Conservation (phyloP, 2,329 filamentous ascomycete species). For the Aspergillus sp. region DNA sequence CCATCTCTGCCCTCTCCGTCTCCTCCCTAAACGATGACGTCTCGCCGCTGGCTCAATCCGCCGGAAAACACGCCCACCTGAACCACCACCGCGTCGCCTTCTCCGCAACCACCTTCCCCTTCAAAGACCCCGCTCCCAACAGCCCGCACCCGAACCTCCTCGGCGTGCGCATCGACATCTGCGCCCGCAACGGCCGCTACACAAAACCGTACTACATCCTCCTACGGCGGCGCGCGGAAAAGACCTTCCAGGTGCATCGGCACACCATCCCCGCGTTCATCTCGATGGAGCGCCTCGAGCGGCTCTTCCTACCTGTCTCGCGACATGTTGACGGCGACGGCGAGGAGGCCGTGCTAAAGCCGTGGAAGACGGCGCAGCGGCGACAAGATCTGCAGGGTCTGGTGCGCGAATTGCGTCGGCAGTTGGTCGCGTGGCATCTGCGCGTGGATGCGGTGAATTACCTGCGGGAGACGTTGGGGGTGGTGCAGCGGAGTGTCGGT, state of each 20-base stretch:
- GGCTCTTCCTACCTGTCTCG: conserved; percentile 27
- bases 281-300: conserved; percentile 36
- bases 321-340: conserved; percentile 6
- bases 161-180: conserved; percentile 43
- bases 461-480: conserved; percentile 32
- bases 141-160: conserved; percentile 29
- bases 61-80: conserved; percentile 30
- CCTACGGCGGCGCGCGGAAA: conserved; percentile 24
- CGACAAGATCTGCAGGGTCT: conserved; percentile 38
- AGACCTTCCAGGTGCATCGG: conserved; percentile 32
- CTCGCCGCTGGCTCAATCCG: conserved; percentile 30
- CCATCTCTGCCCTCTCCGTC: not conserved
- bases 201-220: conserved; percentile 45
- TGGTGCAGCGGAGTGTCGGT: conserved; percentile 11
- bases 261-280: conserved; percentile 48
- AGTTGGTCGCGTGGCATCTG: conserved; percentile 42
- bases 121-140: conserved; percentile 42
- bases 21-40: conserved; percentile 21
- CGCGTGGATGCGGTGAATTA: conserved; percentile 36
- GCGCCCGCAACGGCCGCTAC: conserved; percentile 37
- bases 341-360: conserved; percentile 15
- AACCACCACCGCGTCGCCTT: conserved; percentile 46
- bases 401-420: conserved; percentile 37
- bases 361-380: conserved; percentile 14
- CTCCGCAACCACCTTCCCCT: conserved; percentile 45